These are phyloP conservation scores for Leucoagaricus sp. DNA, from an alignment of 1,284 basidiomycete genomes.

Conservation along the genomic window DNA sequence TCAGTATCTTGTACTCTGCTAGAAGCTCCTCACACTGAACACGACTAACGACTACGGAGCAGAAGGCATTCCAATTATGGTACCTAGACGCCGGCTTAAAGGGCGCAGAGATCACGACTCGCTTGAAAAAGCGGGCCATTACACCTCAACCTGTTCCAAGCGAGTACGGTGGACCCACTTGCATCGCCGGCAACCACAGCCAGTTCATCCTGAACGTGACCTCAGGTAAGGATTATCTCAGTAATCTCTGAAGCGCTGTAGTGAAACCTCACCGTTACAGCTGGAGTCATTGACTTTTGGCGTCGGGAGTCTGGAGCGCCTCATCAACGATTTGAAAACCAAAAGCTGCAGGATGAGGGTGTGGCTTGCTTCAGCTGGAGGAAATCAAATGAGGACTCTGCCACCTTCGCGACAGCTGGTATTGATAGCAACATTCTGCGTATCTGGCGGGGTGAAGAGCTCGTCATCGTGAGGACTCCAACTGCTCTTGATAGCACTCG, in stretches of 20 bases:
- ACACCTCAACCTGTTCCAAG: neutral
- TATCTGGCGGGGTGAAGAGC: slow-evolving; percentile 12
- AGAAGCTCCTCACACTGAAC: too few species aligned
- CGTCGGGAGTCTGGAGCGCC: slow-evolving; percentile 8
- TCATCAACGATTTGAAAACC: slow-evolving; percentile 6
- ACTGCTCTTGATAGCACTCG: neutral
- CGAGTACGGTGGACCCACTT: slow-evolving; percentile 8
- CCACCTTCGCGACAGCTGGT: slow-evolving; percentile 7
- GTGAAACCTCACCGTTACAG: neutral
- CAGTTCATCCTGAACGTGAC: slow-evolving; percentile 11
- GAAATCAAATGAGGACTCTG: neutral
- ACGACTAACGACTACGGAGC: neutral
- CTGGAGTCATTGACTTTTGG: slow-evolving; percentile 11
- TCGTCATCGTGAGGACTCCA: neutral
- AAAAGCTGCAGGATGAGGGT: neutral
- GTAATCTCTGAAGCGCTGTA: neutral
- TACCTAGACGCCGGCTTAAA: slow-evolving; percentile 9
- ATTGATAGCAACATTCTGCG: neutral
- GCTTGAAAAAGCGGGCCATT: slow-evolving; percentile 1
- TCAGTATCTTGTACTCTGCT: neutral
- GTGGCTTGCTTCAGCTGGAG: slow-evolving; percentile 12
- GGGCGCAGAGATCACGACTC: slow-evolving; percentile 9
- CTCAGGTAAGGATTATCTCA: neutral
- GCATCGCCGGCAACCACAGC: slow-evolving; percentile 3
- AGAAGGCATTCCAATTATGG: slow-evolving; percentile 14